Conservation (phyloP, 768 basidiomycete genomes). For the Hebeloma cylindrosporum region DNA sequence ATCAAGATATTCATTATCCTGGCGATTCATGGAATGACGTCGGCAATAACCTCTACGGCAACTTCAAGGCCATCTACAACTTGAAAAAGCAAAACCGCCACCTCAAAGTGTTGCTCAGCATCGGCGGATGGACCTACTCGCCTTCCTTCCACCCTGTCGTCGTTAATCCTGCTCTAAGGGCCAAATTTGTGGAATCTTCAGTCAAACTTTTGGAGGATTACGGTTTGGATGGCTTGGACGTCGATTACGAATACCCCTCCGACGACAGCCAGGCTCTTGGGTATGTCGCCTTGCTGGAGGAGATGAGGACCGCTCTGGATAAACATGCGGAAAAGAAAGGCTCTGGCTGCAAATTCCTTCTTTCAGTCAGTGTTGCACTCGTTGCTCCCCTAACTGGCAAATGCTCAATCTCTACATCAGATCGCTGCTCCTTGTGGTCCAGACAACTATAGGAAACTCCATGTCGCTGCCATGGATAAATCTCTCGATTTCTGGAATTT, state of each 20-base stretch:
- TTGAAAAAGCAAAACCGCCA: constrained; percentile 86
- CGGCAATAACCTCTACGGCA: constrained; percentile 92
- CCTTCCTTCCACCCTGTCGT: constrained; percentile 85
- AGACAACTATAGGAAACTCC: constrained; percentile 78
- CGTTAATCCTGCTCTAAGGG: constrained; percentile 56
- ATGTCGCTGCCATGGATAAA: constrained; percentile 81
- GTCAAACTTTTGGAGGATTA: constrained; percentile 86
- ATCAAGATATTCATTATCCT: constrained; percentile 95
- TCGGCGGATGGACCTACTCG: constrained; percentile 96
- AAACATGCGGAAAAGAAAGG: constrained; percentile 61
- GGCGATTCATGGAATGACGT: constrained; percentile 94
- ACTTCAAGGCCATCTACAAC: constrained; percentile 90
- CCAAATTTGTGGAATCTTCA: constrained; percentile 78
- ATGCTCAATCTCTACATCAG: constrained; percentile 34
- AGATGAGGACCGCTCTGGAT: constrained; percentile 76
- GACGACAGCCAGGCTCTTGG: constrained; percentile 76
- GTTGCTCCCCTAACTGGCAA: not conserved
- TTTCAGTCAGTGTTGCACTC: constrained; percentile 67
- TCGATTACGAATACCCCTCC: constrained; percentile 92
- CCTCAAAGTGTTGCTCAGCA: constrained; percentile 79
- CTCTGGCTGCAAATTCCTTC: constrained; percentile 60
- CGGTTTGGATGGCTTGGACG: constrained; percentile 88
- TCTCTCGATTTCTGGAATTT: constrained; percentile 96
- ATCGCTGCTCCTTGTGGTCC: constrained; percentile 93
- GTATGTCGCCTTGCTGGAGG: constrained; percentile 79